Conservation (phyloP, 805 yeast species). For the Torulaspora gathmanii region DNA sequence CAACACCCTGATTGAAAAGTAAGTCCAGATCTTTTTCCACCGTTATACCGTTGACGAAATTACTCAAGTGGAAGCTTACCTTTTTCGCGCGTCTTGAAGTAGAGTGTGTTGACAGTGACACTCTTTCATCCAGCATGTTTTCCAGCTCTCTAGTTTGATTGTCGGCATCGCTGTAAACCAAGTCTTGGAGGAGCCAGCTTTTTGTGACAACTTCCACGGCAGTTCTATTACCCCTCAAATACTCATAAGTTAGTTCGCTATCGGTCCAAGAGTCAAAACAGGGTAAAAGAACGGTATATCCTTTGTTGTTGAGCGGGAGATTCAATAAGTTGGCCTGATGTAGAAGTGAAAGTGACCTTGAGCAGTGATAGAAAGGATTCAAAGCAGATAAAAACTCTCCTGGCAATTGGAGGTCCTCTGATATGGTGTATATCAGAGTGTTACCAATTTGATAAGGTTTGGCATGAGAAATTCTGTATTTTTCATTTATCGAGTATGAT, state of each 20-base stretch:
- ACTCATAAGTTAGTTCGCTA: constrained; percentile 55
- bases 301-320: constrained; percentile 49
- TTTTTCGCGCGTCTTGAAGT: constrained; percentile 10
- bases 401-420: constrained; percentile 61
- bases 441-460: constrained; percentile 52
- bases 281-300: constrained; percentile 77
- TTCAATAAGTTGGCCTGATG: constrained; percentile 48
- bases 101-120: constrained; percentile 17
- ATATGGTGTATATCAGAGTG: constrained; percentile 60
- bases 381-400: constrained; percentile 58
- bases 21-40: constrained; percentile 51
- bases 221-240: constrained; percentile 49
- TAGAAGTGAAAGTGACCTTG: constrained; percentile 58
- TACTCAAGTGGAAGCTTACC: constrained; percentile 13
- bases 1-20: constrained; percentile 77
- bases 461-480: constrained; percentile 40
- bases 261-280: constrained; percentile 68
- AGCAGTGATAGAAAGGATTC: constrained; percentile 58
- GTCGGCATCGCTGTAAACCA: constrained; percentile 61
- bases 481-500: constrained; percentile 51
- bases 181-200: constrained; percentile 55
- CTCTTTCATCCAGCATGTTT: constrained; percentile 31
- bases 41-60: constrained; percentile 22
- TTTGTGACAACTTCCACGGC: constrained; percentile 51
- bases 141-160: constrained; percentile 27